Percentiles rank a stretch among this genome's conserved stretches.
phyloP scores from a whole-genome alignment of 306 rosid species.

The Vigna unguiculata region DNA sequence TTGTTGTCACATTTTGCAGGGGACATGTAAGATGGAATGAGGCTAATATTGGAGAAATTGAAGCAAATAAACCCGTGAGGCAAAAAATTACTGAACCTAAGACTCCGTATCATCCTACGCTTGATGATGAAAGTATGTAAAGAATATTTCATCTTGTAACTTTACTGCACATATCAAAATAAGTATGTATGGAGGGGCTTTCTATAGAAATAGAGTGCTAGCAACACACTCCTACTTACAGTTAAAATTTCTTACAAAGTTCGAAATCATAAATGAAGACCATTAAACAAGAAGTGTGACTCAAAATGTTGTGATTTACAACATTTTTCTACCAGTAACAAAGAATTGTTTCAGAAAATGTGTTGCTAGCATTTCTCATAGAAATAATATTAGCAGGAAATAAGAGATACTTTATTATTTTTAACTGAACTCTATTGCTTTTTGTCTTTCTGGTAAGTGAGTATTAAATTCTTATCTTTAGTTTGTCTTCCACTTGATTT shows the following conservation, averaged over 20 bases:
- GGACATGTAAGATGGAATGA: conserved; percentile 63
- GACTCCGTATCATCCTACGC: conserved; percentile 63
- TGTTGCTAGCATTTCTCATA: background rate
- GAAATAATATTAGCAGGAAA: background rate
- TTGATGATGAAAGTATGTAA: conserved; percentile 56
- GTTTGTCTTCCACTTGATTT: conserved; percentile 11
- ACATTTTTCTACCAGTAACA: background rate
- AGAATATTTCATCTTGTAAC: conserved; percentile 37
- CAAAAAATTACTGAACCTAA: conserved; percentile 67
- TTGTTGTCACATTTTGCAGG: conserved; percentile 47
- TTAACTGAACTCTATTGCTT: conserved; percentile 25
- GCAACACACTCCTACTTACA: too few relatives aligned
- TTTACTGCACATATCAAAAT: conserved; percentile 34
- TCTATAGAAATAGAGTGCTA: conserved; percentile 8
- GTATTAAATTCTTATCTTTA: conserved; percentile 19
- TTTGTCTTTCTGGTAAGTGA: conserved; percentile 13
- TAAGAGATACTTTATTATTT: conserved; percentile 9
- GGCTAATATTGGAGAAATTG: conserved; percentile 58
- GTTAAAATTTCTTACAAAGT: too few relatives aligned
- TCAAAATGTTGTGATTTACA: too few relatives aligned
- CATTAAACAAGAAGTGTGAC: background rate
- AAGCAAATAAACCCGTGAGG: conserved; percentile 59
- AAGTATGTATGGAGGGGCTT: conserved; percentile 5
- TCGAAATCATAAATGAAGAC: background rate
- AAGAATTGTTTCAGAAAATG: background rate